phyloP scores from a whole-genome alignment of 2,329 filamentous ascomycete species.

The Beauveria caledonica region DNA sequence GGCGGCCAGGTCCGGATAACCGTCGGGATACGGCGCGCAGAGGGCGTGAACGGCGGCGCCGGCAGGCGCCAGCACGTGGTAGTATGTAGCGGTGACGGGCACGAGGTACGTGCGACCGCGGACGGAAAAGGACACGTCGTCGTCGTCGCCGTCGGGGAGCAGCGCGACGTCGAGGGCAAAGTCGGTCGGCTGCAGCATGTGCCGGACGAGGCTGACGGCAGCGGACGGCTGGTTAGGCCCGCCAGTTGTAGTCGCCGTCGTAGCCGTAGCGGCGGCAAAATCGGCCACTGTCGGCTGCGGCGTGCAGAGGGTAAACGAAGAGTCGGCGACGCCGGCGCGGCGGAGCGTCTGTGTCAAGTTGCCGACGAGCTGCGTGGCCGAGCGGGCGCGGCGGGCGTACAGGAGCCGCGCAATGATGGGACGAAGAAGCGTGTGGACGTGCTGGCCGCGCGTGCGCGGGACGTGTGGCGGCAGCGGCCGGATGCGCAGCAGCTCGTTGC shows the following conservation, averaged over 20 bases:
- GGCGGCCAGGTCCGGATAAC: constrained; percentile 36
- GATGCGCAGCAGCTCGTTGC: constrained; percentile 62
- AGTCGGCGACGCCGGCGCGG: constrained; percentile 34
- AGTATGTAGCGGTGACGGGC: constrained; percentile 37
- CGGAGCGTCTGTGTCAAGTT: constrained; percentile 35
- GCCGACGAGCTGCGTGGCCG: constrained; percentile 34
- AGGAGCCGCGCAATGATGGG: constrained; percentile 42
- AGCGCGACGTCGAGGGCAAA: constrained; percentile 37
- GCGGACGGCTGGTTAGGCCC: constrained; percentile 30
- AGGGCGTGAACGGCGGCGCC: constrained; percentile 26
- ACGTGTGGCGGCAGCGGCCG: constrained; percentile 40
- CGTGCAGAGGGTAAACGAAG: constrained; percentile 35
- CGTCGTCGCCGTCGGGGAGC: constrained; percentile 25
- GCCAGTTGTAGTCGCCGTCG: no score
- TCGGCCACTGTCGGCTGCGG: constrained; percentile 24
- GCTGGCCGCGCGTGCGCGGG: constrained; percentile 28
- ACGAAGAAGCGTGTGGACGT: constrained; percentile 41
- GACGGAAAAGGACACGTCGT: constrained; percentile 30
- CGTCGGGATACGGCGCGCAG: constrained; percentile 36
- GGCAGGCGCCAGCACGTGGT: constrained; percentile 33
- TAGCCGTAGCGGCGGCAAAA: constrained; percentile 15
- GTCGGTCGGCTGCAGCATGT: constrained; percentile 33
- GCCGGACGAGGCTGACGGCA: constrained; percentile 37
- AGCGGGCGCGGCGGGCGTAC: constrained; percentile 32
- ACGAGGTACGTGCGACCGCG: constrained; percentile 36